Conservation (phyloP, 768 basidiomycete species). For the Amanita molliuscula region DNA sequence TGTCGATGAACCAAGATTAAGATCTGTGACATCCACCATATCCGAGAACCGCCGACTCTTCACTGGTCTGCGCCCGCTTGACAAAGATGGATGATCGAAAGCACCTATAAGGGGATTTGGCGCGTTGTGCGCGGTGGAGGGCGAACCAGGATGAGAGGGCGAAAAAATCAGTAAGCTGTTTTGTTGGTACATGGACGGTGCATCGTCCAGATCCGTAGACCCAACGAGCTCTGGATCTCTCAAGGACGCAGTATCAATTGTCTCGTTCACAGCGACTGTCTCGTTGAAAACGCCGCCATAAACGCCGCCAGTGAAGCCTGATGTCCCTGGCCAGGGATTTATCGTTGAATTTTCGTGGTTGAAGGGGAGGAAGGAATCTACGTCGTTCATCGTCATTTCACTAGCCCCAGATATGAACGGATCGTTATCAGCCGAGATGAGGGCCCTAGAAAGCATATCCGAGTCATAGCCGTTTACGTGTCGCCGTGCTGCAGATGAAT, state of each 20-base stretch:
- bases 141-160: background rate
- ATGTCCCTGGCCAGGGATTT: background rate
- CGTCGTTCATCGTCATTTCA: background rate
- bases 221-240: background rate
- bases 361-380: background rate
- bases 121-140: background rate
- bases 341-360: background rate
- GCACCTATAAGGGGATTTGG: too few species aligned
- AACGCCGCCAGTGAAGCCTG: background rate
- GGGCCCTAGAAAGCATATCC: constrained; percentile 1
- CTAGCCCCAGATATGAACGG: constrained; percentile 3
- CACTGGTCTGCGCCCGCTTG: background rate
- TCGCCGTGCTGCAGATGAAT: background rate
- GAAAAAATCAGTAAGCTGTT: background rate
- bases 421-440: constrained; percentile 4
- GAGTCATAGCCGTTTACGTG: background rate
- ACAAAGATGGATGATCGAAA: background rate
- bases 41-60: constrained; percentile 5
- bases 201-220: background rate
- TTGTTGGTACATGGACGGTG: background rate
- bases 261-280: background rate
- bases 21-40: constrained; percentile 10
- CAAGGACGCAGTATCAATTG: constrained; percentile 7
- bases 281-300: background rate
- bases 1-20: constrained; percentile 2